Conservation (phyloP, 345 rosid species). For the Salix udensis region DNA sequence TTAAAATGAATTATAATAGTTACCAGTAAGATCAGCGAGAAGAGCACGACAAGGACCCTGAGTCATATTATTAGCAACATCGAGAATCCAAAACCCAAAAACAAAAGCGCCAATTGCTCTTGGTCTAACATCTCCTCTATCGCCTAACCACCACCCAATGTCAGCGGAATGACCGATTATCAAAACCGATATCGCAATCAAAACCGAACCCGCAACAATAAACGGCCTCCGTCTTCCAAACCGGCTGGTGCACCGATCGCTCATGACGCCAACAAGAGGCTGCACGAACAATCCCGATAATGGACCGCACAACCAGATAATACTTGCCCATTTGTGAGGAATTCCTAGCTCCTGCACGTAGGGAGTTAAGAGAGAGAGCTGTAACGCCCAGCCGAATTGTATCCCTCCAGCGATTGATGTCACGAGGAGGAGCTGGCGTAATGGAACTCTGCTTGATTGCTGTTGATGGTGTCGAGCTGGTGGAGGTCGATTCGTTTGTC, state of each 20-base stretch:
- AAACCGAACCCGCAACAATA: constrained; percentile 54
- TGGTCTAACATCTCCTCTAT: constrained; percentile 49
- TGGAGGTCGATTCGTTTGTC: constrained; percentile 18
- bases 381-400: constrained; percentile 97
- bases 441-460: constrained; percentile 33
- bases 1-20: not conserved
- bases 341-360: constrained; percentile 97
- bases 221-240: constrained; percentile 94
- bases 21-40: constrained; percentile 94
- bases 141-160: constrained; percentile 84
- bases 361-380: constrained; percentile 89
- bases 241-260: constrained; percentile 78
- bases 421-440: constrained; percentile 70
- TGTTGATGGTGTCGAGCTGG: constrained; percentile 11
- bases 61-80: constrained; percentile 88
- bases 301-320: constrained; percentile 97
- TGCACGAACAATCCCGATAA: constrained; percentile 87
- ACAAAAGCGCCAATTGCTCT: constrained; percentile 72
- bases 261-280: constrained; percentile 85
- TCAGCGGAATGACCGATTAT: constrained; percentile 81
- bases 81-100: constrained; percentile 91
- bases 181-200: constrained; percentile 60
- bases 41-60: constrained; percentile 97
- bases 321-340: constrained; percentile 93
- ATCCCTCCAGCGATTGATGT: constrained; percentile 92